Conservation (phyloP, 2,329 filamentous ascomycete genomes). For the Trichoderma sp. region DNA sequence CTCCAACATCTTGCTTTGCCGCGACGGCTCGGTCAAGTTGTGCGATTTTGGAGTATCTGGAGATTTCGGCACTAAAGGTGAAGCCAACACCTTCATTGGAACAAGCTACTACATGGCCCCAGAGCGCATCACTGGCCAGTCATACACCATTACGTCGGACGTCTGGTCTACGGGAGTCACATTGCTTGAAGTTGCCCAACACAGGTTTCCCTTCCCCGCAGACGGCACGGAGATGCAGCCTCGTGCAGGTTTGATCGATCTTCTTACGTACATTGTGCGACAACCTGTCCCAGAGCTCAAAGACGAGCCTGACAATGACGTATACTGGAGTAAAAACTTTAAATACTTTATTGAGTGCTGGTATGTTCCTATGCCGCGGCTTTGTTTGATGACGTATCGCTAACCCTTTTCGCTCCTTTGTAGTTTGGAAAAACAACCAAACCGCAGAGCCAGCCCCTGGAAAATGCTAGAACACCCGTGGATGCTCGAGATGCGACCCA, state of each 20-base stretch:
- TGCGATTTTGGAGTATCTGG: slow-evolving; percentile 98
- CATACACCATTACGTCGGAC: slow-evolving; percentile 96
- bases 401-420: slow-evolving; percentile 23
- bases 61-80: slow-evolving; percentile 96
- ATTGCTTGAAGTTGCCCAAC: slow-evolving; percentile 96
- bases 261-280: slow-evolving; percentile 94
- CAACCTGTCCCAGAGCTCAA: slow-evolving; percentile 94
- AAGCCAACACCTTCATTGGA: slow-evolving; percentile 98
- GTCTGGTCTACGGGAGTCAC: slow-evolving; percentile 98
- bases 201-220: slow-evolving; percentile 96
- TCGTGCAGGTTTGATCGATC: slow-evolving; percentile 85
- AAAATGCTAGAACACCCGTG: slow-evolving; percentile 98
- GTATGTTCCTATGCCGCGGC: slow-evolving; percentile 55
- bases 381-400: slow-evolving; percentile 15
- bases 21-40: slow-evolving; percentile 90
- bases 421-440: slow-evolving; percentile 91
- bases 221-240: slow-evolving; percentile 96
- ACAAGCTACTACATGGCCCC: slow-evolving; percentile 99
- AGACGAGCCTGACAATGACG: slow-evolving; percentile 84
- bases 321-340: slow-evolving; percentile 95
- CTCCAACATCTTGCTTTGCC: slow-evolving; percentile 91
- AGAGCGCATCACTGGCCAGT: slow-evolving; percentile 94
- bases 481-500: slow-evolving; percentile 94
- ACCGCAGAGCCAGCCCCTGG: slow-evolving; percentile 87
- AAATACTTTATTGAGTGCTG: slow-evolving; percentile 99